A percentile compares a stretch with the other conserved stretches of the same genome.
phyloP scores from a whole-genome alignment of 2,329 filamentous ascomycete genomes.

The Penicillium psychrosexuale region DNA sequence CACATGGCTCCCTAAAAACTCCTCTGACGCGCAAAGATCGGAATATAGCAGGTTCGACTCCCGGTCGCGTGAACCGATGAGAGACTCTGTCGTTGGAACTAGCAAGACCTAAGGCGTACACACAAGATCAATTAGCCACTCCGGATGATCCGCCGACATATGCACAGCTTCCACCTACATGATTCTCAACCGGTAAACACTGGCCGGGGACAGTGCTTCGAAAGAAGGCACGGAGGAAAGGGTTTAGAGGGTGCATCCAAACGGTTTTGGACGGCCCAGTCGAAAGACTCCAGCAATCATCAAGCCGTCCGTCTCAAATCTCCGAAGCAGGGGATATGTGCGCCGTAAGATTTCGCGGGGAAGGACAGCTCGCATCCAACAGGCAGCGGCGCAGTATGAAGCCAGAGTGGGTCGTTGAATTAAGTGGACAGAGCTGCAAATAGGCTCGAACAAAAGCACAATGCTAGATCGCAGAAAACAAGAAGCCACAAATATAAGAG shows the following conservation, averaged over 20 bases:
- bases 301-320: constrained; percentile 32
- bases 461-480: constrained; percentile 8
- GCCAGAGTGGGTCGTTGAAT: not conserved
- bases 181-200: constrained; percentile 86
- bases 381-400: constrained; percentile 17
- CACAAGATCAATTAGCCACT: constrained; percentile 10
- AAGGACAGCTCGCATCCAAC: constrained; percentile 32
- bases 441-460: constrained; percentile 4
- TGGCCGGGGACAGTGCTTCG: constrained; percentile 88
- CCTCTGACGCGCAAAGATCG: constrained; percentile 83
- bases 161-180: constrained; percentile 51
- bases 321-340: constrained; percentile 19
- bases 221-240: constrained; percentile 98
- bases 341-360: constrained; percentile 31
- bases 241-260: constrained; percentile 98
- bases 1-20: constrained; percentile 96
- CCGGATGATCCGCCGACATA: constrained; percentile 12
- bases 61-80: constrained; percentile 81
- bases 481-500: constrained; percentile 6
- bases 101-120: constrained; percentile 65
- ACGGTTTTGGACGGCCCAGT: constrained; percentile 43
- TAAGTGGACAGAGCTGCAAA: not conserved
- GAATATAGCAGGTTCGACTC: constrained; percentile 74
- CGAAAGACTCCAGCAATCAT: constrained; percentile 35
- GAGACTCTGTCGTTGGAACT: constrained; percentile 87